A percentile compares a stretch with the other conserved stretches of the same genome.
These are phyloP conservation scores for Echeveria elegans DNA, from an alignment of 164 flowering plant genomes.

Conservation along the genomic window DNA sequence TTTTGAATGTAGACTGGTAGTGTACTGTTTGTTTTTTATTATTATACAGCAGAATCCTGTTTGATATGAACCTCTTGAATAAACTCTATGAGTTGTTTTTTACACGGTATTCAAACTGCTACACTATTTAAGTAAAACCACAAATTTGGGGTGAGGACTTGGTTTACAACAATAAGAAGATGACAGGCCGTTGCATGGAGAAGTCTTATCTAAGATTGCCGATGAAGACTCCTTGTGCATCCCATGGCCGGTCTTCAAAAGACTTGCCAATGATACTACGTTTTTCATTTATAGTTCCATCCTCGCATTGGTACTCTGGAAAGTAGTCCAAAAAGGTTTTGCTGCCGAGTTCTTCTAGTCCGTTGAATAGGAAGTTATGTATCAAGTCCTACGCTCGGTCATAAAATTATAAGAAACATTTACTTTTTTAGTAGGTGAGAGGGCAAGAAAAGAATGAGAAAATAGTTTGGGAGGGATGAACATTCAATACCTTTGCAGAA, in stretches of 20 bases:
- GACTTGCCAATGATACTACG: constrained; percentile 83
- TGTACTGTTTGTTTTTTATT: no score
- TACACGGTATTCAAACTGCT: no score
- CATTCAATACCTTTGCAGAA: constrained; percentile 52
- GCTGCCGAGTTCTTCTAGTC: constrained; percentile 56
- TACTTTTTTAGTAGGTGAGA: no score
- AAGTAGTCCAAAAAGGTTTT: constrained; percentile 75
- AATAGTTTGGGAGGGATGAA: not conserved
- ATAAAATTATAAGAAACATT: no score
- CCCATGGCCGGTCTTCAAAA: constrained; percentile 82
- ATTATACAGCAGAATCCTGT: no score
- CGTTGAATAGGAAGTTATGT: constrained; percentile 66
- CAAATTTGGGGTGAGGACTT: no score
- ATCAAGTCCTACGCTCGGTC: constrained; percentile 41
- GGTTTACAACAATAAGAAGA: no score
- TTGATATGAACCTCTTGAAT: no score
- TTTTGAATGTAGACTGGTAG: no score
- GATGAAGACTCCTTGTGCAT: constrained; percentile 55
- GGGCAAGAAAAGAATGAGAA: not conserved
- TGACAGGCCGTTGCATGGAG: no score
- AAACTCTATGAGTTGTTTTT: no score
- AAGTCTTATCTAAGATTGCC: constrained; percentile 20
- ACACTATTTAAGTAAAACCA: no score
- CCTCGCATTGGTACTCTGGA: constrained; percentile 64
- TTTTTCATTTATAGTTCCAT: constrained; percentile 60